Evolutionary conservation across 257 asterid genomes (phyloP), one percentile per base, ranked within the genome.

Genomic region (Solanum sparsipilum): DNA sequence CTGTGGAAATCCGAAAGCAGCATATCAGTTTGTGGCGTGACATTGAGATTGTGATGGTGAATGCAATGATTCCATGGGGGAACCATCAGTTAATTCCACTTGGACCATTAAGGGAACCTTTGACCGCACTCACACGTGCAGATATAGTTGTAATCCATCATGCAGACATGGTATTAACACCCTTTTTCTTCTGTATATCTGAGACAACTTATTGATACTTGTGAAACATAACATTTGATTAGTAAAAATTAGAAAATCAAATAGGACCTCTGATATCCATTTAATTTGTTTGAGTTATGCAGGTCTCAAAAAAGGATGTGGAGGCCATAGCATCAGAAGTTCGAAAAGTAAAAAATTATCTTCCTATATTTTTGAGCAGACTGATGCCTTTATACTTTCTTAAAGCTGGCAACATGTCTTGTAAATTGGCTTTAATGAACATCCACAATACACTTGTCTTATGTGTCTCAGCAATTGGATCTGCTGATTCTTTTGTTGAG

Each of bases 51-150:
- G 93, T 96, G 86, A 95, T 97, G 99, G 97, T 97, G 90, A 97
- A 97, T 86, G 98, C 96, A 18, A 78, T 96, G 94, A 91, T 91
- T 95, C 98, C 98, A 12, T 96, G 98, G 98, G 99, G 98, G 74
- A 97, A 96, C 92, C 86, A 67, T 88, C 91, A 70, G 34, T 92
- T 96, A 90, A 84, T 95, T 89, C 98, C 99, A 60, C 97, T 95
- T 76, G 99, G 99, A 88, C 93, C 99, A 2, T 90, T 97, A 85
- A 93, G 99, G 92, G 99, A 97, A 88, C 98, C 99, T 79, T 90
- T 94, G 89, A 63, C 93, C 87, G 98, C 94, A 88, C 94, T 97
- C 21, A 20, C 67, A 68, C 93, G 94, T 79, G 98, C 95, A 71
- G 94, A 97, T 93, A 83, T 93, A 85, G 89, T 94, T 67, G 95